A percentile compares a stretch with the other conserved stretches of the same genome.
Conservation (phyloP, 1,139 yeast genomes). For the Lodderomyces theae region DNA sequence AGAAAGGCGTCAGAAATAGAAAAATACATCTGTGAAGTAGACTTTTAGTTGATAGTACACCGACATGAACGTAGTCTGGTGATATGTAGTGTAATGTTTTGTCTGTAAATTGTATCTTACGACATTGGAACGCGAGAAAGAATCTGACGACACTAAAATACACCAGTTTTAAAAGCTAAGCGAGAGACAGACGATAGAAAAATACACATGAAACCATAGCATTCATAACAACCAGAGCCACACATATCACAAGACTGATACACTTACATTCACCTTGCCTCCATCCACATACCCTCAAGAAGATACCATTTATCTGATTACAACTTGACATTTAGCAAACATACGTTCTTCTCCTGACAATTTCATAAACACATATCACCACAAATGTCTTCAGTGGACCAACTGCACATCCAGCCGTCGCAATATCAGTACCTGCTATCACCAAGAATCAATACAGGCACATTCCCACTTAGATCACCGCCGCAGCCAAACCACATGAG, state of each 20-base stretch:
- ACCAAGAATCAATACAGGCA: not conserved
- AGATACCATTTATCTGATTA: not conserved
- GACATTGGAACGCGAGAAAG: not conserved
- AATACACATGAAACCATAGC: no score
- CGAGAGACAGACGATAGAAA: not conserved
- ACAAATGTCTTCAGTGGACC: constrained; percentile 1
- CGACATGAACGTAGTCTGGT: no score
- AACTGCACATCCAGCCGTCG: not conserved
- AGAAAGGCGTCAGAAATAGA: no score
- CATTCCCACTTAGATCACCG: not conserved
- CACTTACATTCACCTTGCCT: no score
- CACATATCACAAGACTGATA: no score
- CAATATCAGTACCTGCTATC: not conserved
- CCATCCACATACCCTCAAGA: no score
- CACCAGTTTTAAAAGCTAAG: not conserved
- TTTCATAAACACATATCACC: no score
- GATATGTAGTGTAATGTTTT: not conserved
- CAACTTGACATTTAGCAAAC: not conserved
- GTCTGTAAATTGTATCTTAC: not conserved
- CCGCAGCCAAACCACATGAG: not conserved
- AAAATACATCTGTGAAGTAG: no score
- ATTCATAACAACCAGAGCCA: no score
- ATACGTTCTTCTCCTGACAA: no score
- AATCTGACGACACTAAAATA: not conserved
- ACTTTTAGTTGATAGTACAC: no score